Evolutionary conservation across 306 rosid species (phyloP).

Genomic region (Phaseolus lunatus): DNA sequence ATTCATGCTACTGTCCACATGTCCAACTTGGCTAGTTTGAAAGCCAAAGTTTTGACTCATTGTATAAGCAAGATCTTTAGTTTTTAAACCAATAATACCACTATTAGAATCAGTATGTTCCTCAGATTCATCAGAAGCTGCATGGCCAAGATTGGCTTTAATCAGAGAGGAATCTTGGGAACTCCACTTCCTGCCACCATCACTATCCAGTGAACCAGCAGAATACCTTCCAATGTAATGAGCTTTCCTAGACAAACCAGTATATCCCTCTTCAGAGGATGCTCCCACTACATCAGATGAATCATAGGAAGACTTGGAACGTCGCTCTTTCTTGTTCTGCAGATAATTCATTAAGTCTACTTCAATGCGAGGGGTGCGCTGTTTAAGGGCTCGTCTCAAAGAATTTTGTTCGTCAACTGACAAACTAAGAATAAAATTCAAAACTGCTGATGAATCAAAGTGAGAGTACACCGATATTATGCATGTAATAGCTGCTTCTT

Average conservation of each 20-base stretch:
- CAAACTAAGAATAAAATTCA: conserved; percentile 89
- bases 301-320: conserved; percentile 83
- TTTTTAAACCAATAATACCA: conserved; percentile 56
- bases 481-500: conserved; percentile 96
- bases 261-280: conserved; percentile 92
- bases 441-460: conserved; percentile 87
- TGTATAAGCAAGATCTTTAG: conserved; percentile 56
- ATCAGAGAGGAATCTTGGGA: conserved; percentile 74
- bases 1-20: conserved; percentile 57
- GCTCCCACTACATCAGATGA: conserved; percentile 90
- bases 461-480: conserved; percentile 94
- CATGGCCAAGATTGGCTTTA: conserved; percentile 61
- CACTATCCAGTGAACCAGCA: conserved; percentile 85
- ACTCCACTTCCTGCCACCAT: conserved; percentile 90
- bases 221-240: conserved; percentile 80
- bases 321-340: conserved; percentile 96
- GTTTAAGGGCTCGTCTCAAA: conserved; percentile 96
- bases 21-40: conserved; percentile 60
- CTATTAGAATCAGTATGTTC: conserved; percentile 63
- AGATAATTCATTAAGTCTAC: conserved; percentile 91
- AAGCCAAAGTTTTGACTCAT: conserved; percentile 61
- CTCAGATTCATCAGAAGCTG: conserved; percentile 68
- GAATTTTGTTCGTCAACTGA: conserved; percentile 97
- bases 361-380: conserved; percentile 96
- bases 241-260: conserved; percentile 74